Evolutionary conservation across 2,329 filamentous ascomycete genomes (phyloP).

Genomic region (Cordyceps farinosa): DNA sequence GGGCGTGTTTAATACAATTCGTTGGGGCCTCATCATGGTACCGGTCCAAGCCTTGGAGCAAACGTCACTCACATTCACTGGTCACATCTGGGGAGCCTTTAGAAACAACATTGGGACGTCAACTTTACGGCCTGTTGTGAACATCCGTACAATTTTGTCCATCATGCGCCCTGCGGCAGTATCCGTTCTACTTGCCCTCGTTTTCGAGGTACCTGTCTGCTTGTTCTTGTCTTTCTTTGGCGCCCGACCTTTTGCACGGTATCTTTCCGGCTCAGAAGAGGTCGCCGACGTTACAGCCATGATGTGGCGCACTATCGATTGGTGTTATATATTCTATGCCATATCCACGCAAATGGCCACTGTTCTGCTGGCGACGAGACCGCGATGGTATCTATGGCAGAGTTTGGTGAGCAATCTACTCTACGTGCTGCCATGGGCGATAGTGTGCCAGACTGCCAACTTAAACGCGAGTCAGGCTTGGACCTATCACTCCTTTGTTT

Average conservation of each 20-base stretch:
- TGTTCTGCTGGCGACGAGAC: slow-evolving; percentile 60
- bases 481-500: slow-evolving; percentile 64
- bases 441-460: slow-evolving; percentile 51
- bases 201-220: slow-evolving; percentile 59
- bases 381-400: slow-evolving; percentile 66
- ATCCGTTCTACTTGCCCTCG: slow-evolving; percentile 51
- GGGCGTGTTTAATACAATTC: slow-evolving; percentile 70
- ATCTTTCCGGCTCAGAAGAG: slow-evolving; percentile 52
- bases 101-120: slow-evolving; percentile 28
- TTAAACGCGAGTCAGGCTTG: slow-evolving; percentile 56
- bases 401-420: slow-evolving; percentile 63
- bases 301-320: slow-evolving; percentile 63
- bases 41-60: slow-evolving; percentile 65
- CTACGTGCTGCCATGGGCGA: slow-evolving; percentile 69
- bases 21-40: slow-evolving; percentile 73
- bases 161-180: slow-evolving; percentile 52
- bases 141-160: slow-evolving; percentile 22
- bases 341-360: slow-evolving; percentile 62
- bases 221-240: slow-evolving; percentile 60
- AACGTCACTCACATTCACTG: slow-evolving; percentile 61
- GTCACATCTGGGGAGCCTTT: slow-evolving; percentile 61
- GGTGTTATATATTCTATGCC: slow-evolving; percentile 69
- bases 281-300: slow-evolving; percentile 59
- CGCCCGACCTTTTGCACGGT: slow-evolving; percentile 57
- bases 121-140: slow-evolving; percentile 21